Evolutionary conservation across 1,139 yeast species (phyloP), one percentile per base, ranked within the genome.

Genomic region (Geotrichum klebahnii): DNA sequence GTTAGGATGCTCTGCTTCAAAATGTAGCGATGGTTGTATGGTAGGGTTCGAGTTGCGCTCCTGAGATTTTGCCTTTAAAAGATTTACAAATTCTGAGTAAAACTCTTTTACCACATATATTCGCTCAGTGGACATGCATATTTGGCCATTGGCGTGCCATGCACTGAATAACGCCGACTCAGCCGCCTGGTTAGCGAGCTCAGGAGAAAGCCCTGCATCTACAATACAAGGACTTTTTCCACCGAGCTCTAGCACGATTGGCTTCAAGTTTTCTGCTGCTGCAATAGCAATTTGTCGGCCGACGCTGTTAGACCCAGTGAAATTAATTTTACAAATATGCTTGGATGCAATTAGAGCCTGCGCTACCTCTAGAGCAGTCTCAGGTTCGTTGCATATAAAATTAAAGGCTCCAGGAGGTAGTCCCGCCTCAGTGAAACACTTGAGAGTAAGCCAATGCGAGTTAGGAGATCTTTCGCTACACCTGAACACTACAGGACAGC

Each of bases 181-280:
- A 0, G 81, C 84, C 32, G 31, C 33, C 6, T 40, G n/a, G 10
- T 31, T 32, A 3, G 20, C 12, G 3, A 49, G 10, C 10, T 32
- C 45, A 3, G 33, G 14, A 6, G 29, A 14, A 38, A 86, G 61
- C 61, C 85, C 84, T 29, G 92, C 89, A 65, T 85, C 95, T 19
- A 87, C 76, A 46, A 87, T 70, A 54, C 83, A 74, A n/a, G 95
- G 89, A 17, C 92, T 82, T 65, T 87, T 87, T 54, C 96, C 96
- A 57, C 96, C 96, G 63, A 90, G 83, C 70, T 87, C 96, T 60
- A 87, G 65, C n/a, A 94, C 80, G 32, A 84, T 82, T 8, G 88
- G 87, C 68, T 86, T 87, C 61, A 77, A 63, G 57, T 77, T 72
- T 9, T 75, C 65, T 19, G 88, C 76, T 23, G 94, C 94, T 48